These are phyloP conservation scores for Bryopsis sp. DNA, from an alignment of 139 green algal species.

Conservation along the genomic window DNA sequence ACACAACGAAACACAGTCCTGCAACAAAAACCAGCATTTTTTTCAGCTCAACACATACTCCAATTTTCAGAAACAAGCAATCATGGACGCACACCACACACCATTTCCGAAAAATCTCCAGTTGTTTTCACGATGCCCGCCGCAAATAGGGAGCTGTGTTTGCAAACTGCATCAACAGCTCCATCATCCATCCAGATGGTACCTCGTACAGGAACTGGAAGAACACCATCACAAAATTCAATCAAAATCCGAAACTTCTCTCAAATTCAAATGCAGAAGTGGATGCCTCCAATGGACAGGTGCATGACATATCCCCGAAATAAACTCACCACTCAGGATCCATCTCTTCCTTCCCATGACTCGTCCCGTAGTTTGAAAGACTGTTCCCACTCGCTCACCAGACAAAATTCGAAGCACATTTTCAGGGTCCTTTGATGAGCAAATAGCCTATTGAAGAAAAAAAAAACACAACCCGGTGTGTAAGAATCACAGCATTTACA, in stretches of 20 bases:
- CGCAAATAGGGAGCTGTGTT: constrained; percentile 68
- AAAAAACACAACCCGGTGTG: background rate
- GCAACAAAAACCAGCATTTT: no score
- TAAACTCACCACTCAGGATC: constrained; percentile 53
- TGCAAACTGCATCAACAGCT: constrained; percentile 58
- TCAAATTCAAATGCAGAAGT: no score
- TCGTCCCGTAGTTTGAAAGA: constrained; percentile 49
- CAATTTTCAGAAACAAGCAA: background rate
- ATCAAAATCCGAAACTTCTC: background rate
- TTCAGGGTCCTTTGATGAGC: constrained; percentile 34
- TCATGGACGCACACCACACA: background rate
- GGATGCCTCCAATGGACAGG: no score
- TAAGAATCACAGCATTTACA: background rate
- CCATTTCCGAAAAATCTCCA: constrained; percentile 35
- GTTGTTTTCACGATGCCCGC: constrained; percentile 55
- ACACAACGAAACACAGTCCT: constrained; percentile 68
- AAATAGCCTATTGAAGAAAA: constrained; percentile 34
- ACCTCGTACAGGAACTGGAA: constrained; percentile 35
- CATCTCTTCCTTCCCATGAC: constrained; percentile 75
- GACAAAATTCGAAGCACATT: constrained; percentile 43
- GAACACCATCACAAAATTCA: constrained; percentile 15
- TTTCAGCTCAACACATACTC: no score
- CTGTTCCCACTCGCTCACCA: constrained; percentile 34
- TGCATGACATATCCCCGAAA: constrained; percentile 4
- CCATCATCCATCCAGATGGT: constrained; percentile 58